Conservation (phyloP, 2,329 filamentous ascomycete genomes). For the Lecanicillium sp. region DNA sequence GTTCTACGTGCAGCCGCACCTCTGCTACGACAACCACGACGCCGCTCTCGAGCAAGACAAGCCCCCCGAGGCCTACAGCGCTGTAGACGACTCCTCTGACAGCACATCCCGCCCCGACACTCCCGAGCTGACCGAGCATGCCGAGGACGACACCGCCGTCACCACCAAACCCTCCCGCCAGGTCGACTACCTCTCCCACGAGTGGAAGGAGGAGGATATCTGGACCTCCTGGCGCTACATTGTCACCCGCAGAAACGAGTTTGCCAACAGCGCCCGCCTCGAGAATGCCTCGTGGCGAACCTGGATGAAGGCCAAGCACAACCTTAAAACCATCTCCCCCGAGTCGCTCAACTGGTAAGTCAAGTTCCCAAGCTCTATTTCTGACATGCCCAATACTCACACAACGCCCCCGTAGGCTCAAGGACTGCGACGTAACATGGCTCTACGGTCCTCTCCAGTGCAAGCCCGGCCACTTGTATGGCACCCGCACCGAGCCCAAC, state of each 20-base stretch:
- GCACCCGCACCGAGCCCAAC: conserved; percentile 8
- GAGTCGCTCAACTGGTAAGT: conserved; percentile 89
- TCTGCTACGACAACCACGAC: conserved; percentile 30
- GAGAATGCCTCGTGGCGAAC: conserved; percentile 98
- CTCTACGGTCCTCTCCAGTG: conserved; percentile 88
- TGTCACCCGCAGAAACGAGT: conserved; percentile 69
- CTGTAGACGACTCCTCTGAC: conserved; percentile 47
- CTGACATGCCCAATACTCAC: conserved; percentile 26
- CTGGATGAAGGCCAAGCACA: conserved; percentile 90
- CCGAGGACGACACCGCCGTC: conserved; percentile 75
- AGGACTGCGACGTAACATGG: conserved; percentile 97
- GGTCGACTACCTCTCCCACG: conserved; percentile 91
- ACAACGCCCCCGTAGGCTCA: no score
- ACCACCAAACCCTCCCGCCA: conserved; percentile 72
- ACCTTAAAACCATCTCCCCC: conserved; percentile 79
- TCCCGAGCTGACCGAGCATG: conserved; percentile 51
- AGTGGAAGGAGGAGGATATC: conserved; percentile 93
- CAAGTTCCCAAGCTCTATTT: background rate
- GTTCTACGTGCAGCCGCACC: conserved; percentile 33
- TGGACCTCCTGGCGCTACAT: conserved; percentile 97
- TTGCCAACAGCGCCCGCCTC: conserved; percentile 72
- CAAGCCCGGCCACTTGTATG: conserved; percentile 50
- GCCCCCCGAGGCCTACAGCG: conserved; percentile 48
- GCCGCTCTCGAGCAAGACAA: conserved; percentile 41
- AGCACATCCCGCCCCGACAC: conserved; percentile 52